Conservation (phyloP, 1,284 basidiomycete genomes). For the Peniophora sp. region DNA sequence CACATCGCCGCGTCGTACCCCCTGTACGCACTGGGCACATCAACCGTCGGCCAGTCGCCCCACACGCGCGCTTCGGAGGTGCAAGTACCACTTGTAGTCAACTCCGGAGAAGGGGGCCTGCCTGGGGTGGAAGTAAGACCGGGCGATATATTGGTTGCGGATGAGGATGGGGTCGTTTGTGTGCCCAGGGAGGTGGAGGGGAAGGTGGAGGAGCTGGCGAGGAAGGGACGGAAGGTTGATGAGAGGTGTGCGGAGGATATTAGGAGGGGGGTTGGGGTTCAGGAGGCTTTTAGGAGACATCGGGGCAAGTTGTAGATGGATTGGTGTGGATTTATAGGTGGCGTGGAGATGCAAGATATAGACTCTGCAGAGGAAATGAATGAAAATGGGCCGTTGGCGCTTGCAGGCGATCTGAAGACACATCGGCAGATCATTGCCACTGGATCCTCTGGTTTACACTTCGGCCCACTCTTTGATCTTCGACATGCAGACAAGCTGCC, state of each 20-base stretch:
- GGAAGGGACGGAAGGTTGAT: constrained; percentile 61
- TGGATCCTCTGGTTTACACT: too few relatives aligned
- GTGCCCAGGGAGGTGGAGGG: constrained; percentile 54
- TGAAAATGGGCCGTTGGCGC: too few relatives aligned
- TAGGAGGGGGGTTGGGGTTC: constrained; percentile 62
- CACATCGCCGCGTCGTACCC: constrained; percentile 64
- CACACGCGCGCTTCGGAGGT: constrained; percentile 81
- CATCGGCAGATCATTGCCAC: too few relatives aligned
- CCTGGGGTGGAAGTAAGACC: constrained; percentile 59
- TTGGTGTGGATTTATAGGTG: background rate
- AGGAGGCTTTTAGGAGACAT: constrained; percentile 72
- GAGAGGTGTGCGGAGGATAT: constrained; percentile 74
- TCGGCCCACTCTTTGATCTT: too few relatives aligned
- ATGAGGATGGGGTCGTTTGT: constrained; percentile 87
- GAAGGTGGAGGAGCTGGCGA: constrained; percentile 55
- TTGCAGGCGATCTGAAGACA: too few relatives aligned
- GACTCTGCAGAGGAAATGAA: too few relatives aligned
- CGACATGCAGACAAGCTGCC: too few relatives aligned
- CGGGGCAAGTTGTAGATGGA: constrained; percentile 39
- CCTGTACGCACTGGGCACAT: constrained; percentile 75
- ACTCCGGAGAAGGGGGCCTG: constrained; percentile 29
- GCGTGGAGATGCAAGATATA: too few relatives aligned
- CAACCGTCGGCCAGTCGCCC: constrained; percentile 82
- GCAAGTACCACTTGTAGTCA: constrained; percentile 66
- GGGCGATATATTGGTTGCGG: constrained; percentile 80